phyloP scores from a whole-genome alignment of 2,329 filamentous ascomycete species.

The Pseudogymnoascus sp. region DNA sequence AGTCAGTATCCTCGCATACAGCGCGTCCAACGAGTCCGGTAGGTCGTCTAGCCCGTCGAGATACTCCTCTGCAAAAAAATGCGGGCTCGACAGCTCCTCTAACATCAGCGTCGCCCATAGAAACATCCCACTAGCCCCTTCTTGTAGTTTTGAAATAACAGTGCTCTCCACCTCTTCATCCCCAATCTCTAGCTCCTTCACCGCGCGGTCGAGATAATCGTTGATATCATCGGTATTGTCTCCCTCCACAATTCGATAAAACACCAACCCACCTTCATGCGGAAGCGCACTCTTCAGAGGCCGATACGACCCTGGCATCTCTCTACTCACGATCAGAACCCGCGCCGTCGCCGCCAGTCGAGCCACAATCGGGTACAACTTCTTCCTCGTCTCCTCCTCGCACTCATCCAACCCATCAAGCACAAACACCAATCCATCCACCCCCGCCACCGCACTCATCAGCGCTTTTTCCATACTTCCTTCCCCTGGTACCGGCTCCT shows the following conservation, averaged over 20 bases:
- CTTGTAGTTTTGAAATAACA: background rate
- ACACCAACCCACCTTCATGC: background rate
- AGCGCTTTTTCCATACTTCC: background rate
- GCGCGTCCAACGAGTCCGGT: background rate
- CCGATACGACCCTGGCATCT: background rate
- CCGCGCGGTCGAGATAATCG: background rate
- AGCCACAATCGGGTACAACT: background rate
- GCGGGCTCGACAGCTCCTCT: slow-evolving; percentile 6
- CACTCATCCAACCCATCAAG: slow-evolving; percentile 1
- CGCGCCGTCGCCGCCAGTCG: background rate
- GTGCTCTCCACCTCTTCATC: slow-evolving; percentile 3
- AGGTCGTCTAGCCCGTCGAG: background rate
- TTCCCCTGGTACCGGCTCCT: background rate
- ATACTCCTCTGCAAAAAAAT: background rate
- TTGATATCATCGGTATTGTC: background rate
- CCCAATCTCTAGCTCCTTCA: background rate
- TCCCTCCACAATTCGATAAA: background rate
- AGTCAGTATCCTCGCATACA: slow-evolving; percentile 1
- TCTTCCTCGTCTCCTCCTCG: background rate
- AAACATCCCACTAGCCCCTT: slow-evolving; percentile 11
- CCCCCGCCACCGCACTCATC: background rate
- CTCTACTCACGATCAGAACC: background rate
- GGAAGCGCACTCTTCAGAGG: background rate
- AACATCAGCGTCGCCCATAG: slow-evolving; percentile 11
- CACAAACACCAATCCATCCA: background rate